These are phyloP conservation scores for Alisma plantagoaquatica DNA, from an alignment of 106 monocot species.

Conservation along the genomic window DNA sequence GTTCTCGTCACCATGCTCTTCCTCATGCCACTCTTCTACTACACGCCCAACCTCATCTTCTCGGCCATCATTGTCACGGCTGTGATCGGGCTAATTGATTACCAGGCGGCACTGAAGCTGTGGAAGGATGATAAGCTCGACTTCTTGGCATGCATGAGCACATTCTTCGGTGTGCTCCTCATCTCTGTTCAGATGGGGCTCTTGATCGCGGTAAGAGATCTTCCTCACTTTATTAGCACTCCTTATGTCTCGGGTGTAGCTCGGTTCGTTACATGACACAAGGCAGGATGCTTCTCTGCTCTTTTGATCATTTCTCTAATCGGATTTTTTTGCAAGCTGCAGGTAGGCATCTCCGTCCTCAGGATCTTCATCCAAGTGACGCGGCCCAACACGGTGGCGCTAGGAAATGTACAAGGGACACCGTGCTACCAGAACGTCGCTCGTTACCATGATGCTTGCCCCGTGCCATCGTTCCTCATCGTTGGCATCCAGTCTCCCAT, in stretches of 20 bases:
- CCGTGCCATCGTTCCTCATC: conserved; percentile 1
- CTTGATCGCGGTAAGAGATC: conserved; percentile 26
- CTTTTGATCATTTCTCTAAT: background rate
- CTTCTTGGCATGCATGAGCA: conserved; percentile 28
- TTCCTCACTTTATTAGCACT: background rate
- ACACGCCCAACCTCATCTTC: conserved; percentile 36
- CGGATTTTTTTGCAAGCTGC: background rate
- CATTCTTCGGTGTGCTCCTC: conserved; percentile 43
- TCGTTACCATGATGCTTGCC: conserved; percentile 5
- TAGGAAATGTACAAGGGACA: conserved; percentile 7
- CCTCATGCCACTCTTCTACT: conserved; percentile 35
- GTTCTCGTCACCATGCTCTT: conserved; percentile 37
- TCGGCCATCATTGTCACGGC: conserved; percentile 39
- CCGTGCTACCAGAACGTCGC: background rate
- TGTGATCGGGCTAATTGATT: conserved; percentile 34
- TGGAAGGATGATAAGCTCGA: conserved; percentile 50
- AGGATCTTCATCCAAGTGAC: conserved; percentile 5
- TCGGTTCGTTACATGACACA: no score
- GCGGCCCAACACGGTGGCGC: background rate
- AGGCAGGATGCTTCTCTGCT: no score
- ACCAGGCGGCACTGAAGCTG: conserved; percentile 6
- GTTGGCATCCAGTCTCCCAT: conserved; percentile 5
- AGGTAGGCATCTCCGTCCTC: conserved; percentile 1
- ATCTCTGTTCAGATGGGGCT: conserved; percentile 33
- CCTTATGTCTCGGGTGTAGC: background rate